Evolutionary conservation across 495 filamentous ascomycete genomes (phyloP), one percentile per base, ranked within the genome.

Genomic region (Tuber aestivum): DNA sequence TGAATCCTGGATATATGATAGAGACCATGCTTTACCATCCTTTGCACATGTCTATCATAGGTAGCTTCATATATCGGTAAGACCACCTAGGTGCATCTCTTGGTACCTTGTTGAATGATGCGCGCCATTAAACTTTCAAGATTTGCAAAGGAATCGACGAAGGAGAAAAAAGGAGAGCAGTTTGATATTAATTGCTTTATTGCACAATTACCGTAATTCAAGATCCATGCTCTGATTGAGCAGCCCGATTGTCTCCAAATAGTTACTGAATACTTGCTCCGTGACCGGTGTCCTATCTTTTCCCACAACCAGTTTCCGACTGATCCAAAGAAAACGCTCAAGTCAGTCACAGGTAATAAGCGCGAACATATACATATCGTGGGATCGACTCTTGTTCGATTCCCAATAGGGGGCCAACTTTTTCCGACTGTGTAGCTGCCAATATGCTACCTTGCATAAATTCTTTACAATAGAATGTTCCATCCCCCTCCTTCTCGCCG

Each of bases 381-480:
- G 32, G 23, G 8, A 61, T 45, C 21, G 27, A n/a, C 38, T 48
- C 9, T 61, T 61, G 27, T 16, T 69, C 37, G 37, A 74, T 8
- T 65, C 32, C 20, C 2, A 68, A 10, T 2, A 38, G 45, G 40
- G 37, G 35, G 75, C 72, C 20, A 70, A 83, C 81, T 61, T 82
- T 75, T 45, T 86, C 82, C 70, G 83, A 83, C 71, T 81, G 83
- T 75, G 82, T 72, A 41, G 82, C 76, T 85, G 85, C 90, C 90
- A 91, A 72, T 87, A 91, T 77, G 86, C 84, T 35, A 90, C 87
- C 65, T 89, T 81, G 50, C 93, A 80, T 73, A 97, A 80, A 78
- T 91, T 97, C 83, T 90, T 93, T 72, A 97, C 72, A 71, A 99
- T 90, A 73, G 84, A 86, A 82, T 97, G 93, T 86, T 98, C 95